Base-by-base conservation (phyloP, 192 early-diverging fungal species). In the Lunasporangiospora selenospora region DNA sequence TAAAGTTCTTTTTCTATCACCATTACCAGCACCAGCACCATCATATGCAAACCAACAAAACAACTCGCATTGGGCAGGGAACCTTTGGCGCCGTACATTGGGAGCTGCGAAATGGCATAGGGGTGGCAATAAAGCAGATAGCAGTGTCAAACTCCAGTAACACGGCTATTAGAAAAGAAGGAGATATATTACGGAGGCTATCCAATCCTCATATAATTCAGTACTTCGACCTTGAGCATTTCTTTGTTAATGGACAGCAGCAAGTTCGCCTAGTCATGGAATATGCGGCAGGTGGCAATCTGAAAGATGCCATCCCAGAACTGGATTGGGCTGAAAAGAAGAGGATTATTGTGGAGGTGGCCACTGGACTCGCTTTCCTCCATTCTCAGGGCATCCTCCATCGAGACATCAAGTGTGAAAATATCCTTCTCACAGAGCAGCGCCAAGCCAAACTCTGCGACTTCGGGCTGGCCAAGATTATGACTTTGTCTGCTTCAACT, bases 321-420 rank as follows among this genome's bases (percentile, higher is more conserved):
- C 12, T 60, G 36, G 19, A 31, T 29, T 60, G 58, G 58, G 47
- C 39, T 29, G 15, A 39, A 4, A 48, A 48, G 16, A 18, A 18
- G n/a, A 27, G 37, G 7, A 42, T 51, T 33, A 18, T 38, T 0
- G 39, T 32, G 0, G 44, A 59, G 51, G 57, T 64, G 27, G 39
- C 70, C 11, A 33, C 36, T 3, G 70, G 61, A 33, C 29, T 75
- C 3, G 21, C 34, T 39, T 58, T 58, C 38, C 36, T 56, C 1
- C 60, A 64, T 24, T 15, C 24, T 29, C 19, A 41, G 43, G 42
- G 40, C 16, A 47, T 75, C 33, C n/a, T 75, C 15, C 71, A 75
- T 31, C 45, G 71, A 21, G 71, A 75, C 55, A 46, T 75, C 52
- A 63, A 75, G 37, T 65, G 62, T 21, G 18, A 1, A 33, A 75